phyloP scores from a whole-genome alignment of 2,329 filamentous ascomycete genomes.

The Bisporella sp. region DNA sequence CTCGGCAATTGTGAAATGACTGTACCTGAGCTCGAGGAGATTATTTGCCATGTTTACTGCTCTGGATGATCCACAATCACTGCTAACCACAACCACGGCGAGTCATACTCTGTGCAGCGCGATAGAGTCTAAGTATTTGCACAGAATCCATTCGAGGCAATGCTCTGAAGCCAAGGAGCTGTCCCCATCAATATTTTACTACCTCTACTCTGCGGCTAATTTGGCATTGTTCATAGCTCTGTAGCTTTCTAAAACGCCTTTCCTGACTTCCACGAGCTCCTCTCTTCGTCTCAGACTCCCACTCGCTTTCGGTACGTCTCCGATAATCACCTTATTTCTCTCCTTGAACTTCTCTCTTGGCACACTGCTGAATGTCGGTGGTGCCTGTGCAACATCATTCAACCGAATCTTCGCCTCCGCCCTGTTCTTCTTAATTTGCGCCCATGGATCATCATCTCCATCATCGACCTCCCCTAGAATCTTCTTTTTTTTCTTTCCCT shows the following conservation, averaged over 20 bases:
- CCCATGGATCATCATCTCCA: conserved; percentile 29
- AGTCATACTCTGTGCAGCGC: no score
- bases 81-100: no score
- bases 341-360: conserved; percentile 34
- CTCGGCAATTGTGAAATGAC: no score
- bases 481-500: conserved; percentile 21
- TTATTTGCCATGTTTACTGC: no score
- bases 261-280: conserved; percentile 62
- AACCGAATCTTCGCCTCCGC: conserved; percentile 29
- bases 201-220: not conserved
- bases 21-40: no score
- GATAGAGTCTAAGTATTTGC: no score
- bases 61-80: no score
- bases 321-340: conserved; percentile 58
- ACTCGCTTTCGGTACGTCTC: conserved; percentile 59
- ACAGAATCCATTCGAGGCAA: no score
- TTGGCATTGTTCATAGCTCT: conserved; percentile 59
- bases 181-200: no score
- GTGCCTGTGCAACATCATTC: conserved; percentile 27
- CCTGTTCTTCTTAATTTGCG: conserved; percentile 20
- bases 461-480: conserved; percentile 37
- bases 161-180: no score
- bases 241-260: conserved; percentile 68
- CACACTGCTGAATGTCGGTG: conserved; percentile 24
- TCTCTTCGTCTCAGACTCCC: conserved; percentile 68